These are phyloP conservation scores for Tilletia walkeri DNA, from an alignment of 1,284 basidiomycete genomes.

Conservation along the genomic window DNA sequence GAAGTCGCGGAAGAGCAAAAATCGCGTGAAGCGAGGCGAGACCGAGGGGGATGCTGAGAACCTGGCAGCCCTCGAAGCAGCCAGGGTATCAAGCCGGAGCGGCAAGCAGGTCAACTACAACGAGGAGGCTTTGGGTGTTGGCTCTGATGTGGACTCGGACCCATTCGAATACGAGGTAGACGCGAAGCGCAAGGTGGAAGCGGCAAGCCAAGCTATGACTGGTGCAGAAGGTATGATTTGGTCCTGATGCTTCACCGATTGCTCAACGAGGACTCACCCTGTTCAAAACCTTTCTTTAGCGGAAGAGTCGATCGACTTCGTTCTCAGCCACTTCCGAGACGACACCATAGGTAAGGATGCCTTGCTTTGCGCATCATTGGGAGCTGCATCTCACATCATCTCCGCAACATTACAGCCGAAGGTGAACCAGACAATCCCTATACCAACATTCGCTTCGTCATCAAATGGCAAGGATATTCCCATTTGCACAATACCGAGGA, in stretches of 20 bases:
- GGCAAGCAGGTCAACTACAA: conserved; percentile 53
- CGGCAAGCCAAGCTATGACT: conserved; percentile 25
- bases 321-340: conserved; percentile 57
- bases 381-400: not conserved
- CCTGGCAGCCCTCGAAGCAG: conserved; percentile 25
- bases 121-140: conserved; percentile 47
- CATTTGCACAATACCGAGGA: conserved; percentile 84
- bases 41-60: conserved; percentile 1
- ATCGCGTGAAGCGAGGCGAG: not conserved
- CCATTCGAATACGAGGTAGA: conserved; percentile 52
- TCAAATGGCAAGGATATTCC: conserved; percentile 59
- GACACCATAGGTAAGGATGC: conserved; percentile 27
- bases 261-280: too few relatives aligned
- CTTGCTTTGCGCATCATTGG: not conserved
- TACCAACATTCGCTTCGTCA: conserved; percentile 57
- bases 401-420: conserved; percentile 28
- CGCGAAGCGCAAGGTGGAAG: conserved; percentile 27
- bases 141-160: conserved; percentile 49
- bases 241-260: too few relatives aligned
- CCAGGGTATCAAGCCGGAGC: conserved; percentile 46
- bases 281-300: too few relatives aligned
- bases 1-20: not conserved
- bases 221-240: conserved; percentile 18
- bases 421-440: conserved; percentile 56
- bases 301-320: conserved; percentile 56